Evolutionary conservation across 1,284 basidiomycete species (phyloP), one percentile per base, ranked within the genome.

Genomic region (Rhizoctonia solani): DNA sequence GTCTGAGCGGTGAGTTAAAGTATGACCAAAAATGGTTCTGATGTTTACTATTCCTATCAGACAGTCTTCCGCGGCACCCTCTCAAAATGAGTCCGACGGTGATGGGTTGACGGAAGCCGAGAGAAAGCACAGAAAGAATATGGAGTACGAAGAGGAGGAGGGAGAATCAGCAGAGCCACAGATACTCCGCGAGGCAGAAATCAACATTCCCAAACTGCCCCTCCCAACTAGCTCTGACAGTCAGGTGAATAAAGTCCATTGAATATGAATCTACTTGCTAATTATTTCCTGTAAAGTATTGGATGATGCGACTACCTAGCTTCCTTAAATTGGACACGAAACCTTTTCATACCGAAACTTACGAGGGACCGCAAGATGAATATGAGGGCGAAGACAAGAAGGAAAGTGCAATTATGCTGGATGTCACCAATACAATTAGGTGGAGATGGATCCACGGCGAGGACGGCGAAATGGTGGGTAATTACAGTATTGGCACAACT

Each of bases 371-470:
- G 6, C 89, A 92, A 72, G 85, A 72, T n/a, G 88, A 90, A 63
- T 86, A 90, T 19, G 87, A 90, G 52, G 85, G 86, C 42, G 77
- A 79, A 8, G 76, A 77, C 9, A 79, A 83, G 69, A 82, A 77
- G 39, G 86, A 85, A 71, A 84, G 77, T 30, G 81, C 86, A 37
- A 87, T 92, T 73, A 90, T 90, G 75, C 82, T 95, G 56, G 90
- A 90, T 73, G 91, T 94, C 9, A 91, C 93, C 79, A 95, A 95
- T 76, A 94, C 93, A 1, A 82, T 96, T 32, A 85, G 93, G 50
- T 96, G 93, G 93, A 84, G 89, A 69, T 96, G 94, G 92, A 80
- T 81, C 8, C 88, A 89, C 74, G 87, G 90, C 73, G 82, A 85
- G 67, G 77, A 81, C 44, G 89, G 86, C 4, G 79, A 85, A 72